Base-by-base conservation (phyloP, 768 basidiomycete species). In the Pleurotus djamor region DNA sequence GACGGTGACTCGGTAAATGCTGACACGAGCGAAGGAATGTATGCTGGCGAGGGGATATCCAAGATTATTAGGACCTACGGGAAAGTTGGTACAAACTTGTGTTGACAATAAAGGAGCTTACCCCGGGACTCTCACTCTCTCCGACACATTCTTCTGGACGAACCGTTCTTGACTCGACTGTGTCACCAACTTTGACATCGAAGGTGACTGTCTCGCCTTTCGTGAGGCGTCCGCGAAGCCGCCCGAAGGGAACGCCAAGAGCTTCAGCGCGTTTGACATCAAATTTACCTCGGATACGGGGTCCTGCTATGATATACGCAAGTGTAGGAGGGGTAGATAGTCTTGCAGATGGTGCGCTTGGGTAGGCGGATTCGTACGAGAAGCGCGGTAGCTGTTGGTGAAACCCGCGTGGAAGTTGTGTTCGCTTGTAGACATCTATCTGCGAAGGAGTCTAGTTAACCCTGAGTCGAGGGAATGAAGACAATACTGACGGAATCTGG, bases 221-320 rank as follows among this genome's bases (percentile, higher is more conserved):
- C 4, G 85, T 80, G n/a, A 96, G 72, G 55, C 69, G 72, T 0
- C 76, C 80, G n/a, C 91, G 79, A 8, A 84, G 59, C 4, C 80
- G 80, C 0, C 91, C 89, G 1, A 68, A 67, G 3, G 82, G 81
- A 2, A 98, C 73, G 4, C 88, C 87, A 1, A 94, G 76, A 47
- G 75, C 81, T 7, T 76, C 66, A 0, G 94, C 91, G 62, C 83
- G 85, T 61, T 74, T 69, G 0, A 71, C 85, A 61, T 94, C 81
- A 67, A 98, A 96, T 70, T 91, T 92, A 7, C 84, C 84, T 0
- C 84, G 82, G 43, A 78, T 70, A 12, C 75, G 77, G 3, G 84
- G 83, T 0, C 84, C 84, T 44, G 83, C 73, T 45, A 84, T 58
- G 13, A 84, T 69, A 65, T 84, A 85, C 3, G 77, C 81, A 36